Percentiles rank a stretch among this genome's conserved stretches.
Evolutionary conservation across 2,329 filamentous ascomycete genomes (phyloP).

Genomic region (Lasiodiplodia sp.): DNA sequence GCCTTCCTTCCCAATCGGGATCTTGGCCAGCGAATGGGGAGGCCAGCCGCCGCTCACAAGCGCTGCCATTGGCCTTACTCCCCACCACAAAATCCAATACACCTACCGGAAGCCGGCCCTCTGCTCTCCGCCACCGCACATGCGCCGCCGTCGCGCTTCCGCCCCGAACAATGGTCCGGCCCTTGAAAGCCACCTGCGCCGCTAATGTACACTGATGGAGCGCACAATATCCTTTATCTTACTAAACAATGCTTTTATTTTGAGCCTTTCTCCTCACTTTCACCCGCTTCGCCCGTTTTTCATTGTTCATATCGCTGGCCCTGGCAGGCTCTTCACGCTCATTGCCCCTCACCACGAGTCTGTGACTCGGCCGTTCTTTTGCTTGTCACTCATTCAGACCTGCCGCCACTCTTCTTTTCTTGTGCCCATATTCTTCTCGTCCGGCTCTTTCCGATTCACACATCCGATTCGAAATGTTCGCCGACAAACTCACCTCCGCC

Average conservation of each 20-base stretch:
- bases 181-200: slow-evolving; percentile 15
- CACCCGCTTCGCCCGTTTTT: background rate
- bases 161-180: background rate
- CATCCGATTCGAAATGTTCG: slow-evolving; percentile 39
- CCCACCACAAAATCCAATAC: background rate
- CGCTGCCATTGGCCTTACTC: slow-evolving; percentile 7
- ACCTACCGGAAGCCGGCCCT: background rate
- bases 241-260: background rate
- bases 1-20: background rate
- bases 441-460: slow-evolving; percentile 6
- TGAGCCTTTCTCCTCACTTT: background rate
- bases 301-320: slow-evolving; percentile 8
- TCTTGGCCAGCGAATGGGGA: slow-evolving; percentile 5
- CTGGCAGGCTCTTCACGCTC: slow-evolving; percentile 21
- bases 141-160: background rate
- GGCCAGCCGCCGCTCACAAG: background rate
- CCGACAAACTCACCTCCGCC: slow-evolving; percentile 34
- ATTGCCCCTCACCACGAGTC: slow-evolving; percentile 23
- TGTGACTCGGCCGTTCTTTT: slow-evolving; percentile 27
- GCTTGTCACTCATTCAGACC: background rate
- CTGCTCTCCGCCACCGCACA: background rate
- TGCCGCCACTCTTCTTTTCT: slow-evolving; percentile 17
- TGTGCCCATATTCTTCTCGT: background rate
- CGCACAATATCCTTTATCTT: background rate
- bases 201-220: slow-evolving; percentile 22